Evolutionary conservation across 108 stramenopile species (phyloP), one percentile per base, ranked within the genome.

Genomic region (Bacterosira constricta): DNA sequence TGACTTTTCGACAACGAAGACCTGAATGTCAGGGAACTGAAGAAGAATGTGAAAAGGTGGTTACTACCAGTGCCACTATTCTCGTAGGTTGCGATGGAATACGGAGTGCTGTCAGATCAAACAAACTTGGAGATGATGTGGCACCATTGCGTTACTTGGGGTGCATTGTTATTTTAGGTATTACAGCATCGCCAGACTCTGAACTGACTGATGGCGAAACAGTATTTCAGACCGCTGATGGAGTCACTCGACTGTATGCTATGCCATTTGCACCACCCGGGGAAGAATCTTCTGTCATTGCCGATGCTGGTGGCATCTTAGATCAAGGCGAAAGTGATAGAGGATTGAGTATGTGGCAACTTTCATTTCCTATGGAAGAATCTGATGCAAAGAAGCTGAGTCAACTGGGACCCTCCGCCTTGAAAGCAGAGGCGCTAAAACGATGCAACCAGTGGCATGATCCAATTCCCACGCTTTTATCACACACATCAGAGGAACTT

Each of bases 1-100:
- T 86, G 21, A 72, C 60, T 13, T 83, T 88, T 72, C 47, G 39
- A 60, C 26, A 49, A 50, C 41, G 63, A 25, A 66, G 65, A 47
- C 3, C 27, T 26, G 80, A 81, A 31, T 47, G 73, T 6, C 2
- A 63, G 31, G 37, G 12, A 11, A 62, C 37, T 27, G 64, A 55
- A 47, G 69, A 52, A 46, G 57, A 72, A 26, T 45, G 47, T 29
- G 37, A 64, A 17, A 34, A 67, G 9, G 53, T 58, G n/a, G 58
- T 85, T 20, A 49, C 41, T 44, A 35, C 54, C 4, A 42, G 31
- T 35, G 83, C 88, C 18, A 86, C 89, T 49, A 53, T 96, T 54
- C 69, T 97, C 11, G 95, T 97, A 30, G 97, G 96, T 12, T 90
- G 88, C 27, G 97, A 97, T 83, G 97, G 97, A 29, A 93, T 97